phyloP scores from a whole-genome alignment of 495 filamentous ascomycete genomes.

The Acidomyces sp. region DNA sequence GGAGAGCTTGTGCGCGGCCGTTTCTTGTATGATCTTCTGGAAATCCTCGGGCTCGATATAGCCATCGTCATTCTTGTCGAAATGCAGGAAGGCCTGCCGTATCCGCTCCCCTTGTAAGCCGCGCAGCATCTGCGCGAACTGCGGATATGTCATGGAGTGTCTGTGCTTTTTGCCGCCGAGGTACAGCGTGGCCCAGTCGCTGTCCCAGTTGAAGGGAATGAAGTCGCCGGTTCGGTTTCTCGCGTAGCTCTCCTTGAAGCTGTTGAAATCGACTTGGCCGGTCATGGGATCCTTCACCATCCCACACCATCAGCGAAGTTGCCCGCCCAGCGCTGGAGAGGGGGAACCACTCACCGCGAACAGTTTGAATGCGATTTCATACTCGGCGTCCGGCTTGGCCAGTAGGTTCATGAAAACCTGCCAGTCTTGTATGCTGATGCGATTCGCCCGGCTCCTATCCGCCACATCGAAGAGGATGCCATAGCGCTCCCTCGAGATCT shows the following conservation, averaged over 20 bases:
- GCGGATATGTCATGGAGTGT: conserved; percentile 85
- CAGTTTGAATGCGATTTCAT: conserved; percentile 93
- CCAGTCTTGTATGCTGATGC: conserved; percentile 74
- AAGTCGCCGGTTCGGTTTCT: conserved; percentile 64
- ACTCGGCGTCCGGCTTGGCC: conserved; percentile 89
- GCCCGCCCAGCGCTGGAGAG: too few relatives aligned
- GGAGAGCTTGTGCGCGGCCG: conserved; percentile 89
- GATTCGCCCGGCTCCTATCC: conserved; percentile 58
- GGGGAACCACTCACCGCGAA: too few relatives aligned
- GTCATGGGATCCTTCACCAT: conserved; percentile 61
- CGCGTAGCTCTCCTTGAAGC: conserved; percentile 69
- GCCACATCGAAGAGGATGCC: conserved; percentile 82
- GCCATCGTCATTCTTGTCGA: conserved; percentile 91
- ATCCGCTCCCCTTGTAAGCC: conserved; percentile 92
- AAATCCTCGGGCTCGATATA: conserved; percentile 95
- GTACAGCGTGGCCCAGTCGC: conserved; percentile 93
- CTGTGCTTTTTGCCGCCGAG: conserved; percentile 70
- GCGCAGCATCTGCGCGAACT: conserved; percentile 96
- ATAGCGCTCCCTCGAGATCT: conserved; percentile 92
- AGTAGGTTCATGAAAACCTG: conserved; percentile 85
- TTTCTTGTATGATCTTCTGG: conserved; percentile 87
- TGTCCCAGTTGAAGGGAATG: conserved; percentile 94
- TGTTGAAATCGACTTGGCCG: conserved; percentile 73
- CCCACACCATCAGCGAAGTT: too few relatives aligned
- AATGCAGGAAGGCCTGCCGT: conserved; percentile 80